Base-by-base conservation (phyloP, 176 grass and related monocot species). In the Aegilops speltoides region DNA sequence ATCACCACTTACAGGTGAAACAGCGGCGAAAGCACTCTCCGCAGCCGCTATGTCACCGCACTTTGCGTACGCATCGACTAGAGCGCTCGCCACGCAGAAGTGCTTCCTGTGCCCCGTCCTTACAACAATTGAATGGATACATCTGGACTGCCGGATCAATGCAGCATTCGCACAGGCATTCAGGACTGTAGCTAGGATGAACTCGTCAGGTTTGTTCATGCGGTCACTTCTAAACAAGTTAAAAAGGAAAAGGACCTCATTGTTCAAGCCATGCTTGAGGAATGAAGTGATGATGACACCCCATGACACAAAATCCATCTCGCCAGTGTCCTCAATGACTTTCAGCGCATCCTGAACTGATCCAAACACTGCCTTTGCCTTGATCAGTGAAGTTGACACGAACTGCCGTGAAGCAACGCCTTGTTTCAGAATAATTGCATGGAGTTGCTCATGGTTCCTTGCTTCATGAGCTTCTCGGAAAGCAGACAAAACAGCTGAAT, bases 61-160 rank as follows among this genome's bases (percentile, higher is more conserved):
- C 33, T 91, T 94, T 2, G 92, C 92, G 24, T 94, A 94, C 31
- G 89, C 87, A 37, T 94, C 87, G 76, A 91, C 86, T 73, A 91
- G 20, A 32, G 87, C 84, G 23, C 87, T 91, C 8, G 84, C 82
- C 15, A 91, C 89, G 1, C 78, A 89, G 8, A 87, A 94, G 64
- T 89, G 73, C 66, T 24, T 76, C 14, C 56, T 46, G 23, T 89
- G 83, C 15, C 92, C 84, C 79, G 78, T 85, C 82, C 84, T 94
- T 66, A 87, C 22, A 60, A 88, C 78, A 77, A 87, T 59, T 3
- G 89, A 75, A 76, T 89, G 92, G 37, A 89, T 57, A 36, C 87
- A 91, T 15, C 29, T 89, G 81, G 77, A 83, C 65, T 87, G 72
- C 63, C 52, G 78, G 64, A 94, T 89, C 66, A 89, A 25, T 29